Evolutionary conservation across 805 yeast genomes (phyloP).

Genomic region (Candida nanaspora): DNA sequence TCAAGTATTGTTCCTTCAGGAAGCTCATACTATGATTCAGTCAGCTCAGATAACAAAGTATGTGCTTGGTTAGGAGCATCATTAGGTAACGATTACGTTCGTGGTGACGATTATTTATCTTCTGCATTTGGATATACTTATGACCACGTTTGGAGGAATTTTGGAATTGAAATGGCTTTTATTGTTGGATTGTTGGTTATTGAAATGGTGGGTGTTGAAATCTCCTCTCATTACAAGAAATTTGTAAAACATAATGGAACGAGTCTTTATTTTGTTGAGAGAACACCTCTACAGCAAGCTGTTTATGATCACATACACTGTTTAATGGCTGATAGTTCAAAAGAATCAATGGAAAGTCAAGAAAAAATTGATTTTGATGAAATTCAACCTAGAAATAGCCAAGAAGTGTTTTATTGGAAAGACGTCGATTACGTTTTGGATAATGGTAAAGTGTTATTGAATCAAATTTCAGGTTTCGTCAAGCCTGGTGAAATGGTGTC

Average conservation of each 20-base stretch:
- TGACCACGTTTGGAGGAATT: constrained; percentile 30
- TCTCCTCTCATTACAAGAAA: background rate
- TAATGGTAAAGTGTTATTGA: constrained; percentile 17
- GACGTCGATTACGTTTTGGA: constrained; percentile 17
- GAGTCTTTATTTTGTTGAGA: background rate
- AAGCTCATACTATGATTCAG: constrained; percentile 32
- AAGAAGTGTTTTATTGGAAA: constrained; percentile 10
- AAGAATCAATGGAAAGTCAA: background rate
- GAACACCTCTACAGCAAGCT: background rate
- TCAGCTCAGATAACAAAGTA: constrained; percentile 32
- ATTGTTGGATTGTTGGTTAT: constrained; percentile 13
- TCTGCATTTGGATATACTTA: constrained; percentile 40
- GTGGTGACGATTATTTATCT: constrained; percentile 52
- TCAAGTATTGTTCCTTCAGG: constrained; percentile 52
- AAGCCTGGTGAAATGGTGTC: constrained; percentile 36
- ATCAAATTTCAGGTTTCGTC: constrained; percentile 20
- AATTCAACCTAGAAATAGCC: constrained; percentile 8
- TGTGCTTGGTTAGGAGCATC: constrained; percentile 34
- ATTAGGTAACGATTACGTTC: constrained; percentile 39
- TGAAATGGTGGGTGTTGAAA: constrained; percentile 18
- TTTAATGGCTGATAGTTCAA: background rate
- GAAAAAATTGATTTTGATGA: no score
- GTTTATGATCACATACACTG: no score
- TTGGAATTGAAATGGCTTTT: constrained; percentile 24
- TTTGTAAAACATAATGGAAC: background rate